Base-by-base conservation (phyloP, 2,329 filamentous ascomycete species). In the Fusarium sp. region DNA sequence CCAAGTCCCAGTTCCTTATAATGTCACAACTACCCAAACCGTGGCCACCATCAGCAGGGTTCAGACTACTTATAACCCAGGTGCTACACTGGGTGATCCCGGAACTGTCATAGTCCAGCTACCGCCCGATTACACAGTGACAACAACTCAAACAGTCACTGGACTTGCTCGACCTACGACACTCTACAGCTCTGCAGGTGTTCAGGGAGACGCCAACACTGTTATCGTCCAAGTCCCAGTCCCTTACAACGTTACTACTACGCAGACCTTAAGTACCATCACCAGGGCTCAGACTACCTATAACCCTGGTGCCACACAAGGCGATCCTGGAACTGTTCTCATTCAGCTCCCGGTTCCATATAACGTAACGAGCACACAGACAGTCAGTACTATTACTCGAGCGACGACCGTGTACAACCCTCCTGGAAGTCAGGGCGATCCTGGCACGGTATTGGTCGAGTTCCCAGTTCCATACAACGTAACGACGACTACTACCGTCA, bases 261-360 rank as follows among this genome's bases (percentile, higher is more conserved):
- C 64, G 2, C 29, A 51, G 2, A 61, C 53, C 5, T 15, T 70
- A 4, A 49, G 44, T 30, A 55, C 66, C 2, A 61, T 64, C 14
- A 65, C 42, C 3, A 40, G 40, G 16, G 32, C 40, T 8, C 53
- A 43, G 16, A 70, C 66, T 1, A 66, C 66, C 5, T 70, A 54
- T 32, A 40, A 46, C 6, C 43, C 55, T 10, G 60, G 66, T 6
- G 60, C n/a, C 2, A 47, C 44, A 2, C 60, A 50, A 27, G 66
- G 66, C 1, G 66, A 70, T 5, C 66, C 66, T 3, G 56, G 52
- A 15, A 70, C 66, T 3, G 25, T 70, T 4, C n/a, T 58, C 3
- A 32, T 70, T 3, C 52, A 70, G 29, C 47, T 66, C 15, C 63
- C 63, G 6, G 43, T 38, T 7, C 30, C 54, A 7, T 64, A 65